phyloP scores from a whole-genome alignment of 2,329 filamentous ascomycete species.

The Botryotinia narcissicola region DNA sequence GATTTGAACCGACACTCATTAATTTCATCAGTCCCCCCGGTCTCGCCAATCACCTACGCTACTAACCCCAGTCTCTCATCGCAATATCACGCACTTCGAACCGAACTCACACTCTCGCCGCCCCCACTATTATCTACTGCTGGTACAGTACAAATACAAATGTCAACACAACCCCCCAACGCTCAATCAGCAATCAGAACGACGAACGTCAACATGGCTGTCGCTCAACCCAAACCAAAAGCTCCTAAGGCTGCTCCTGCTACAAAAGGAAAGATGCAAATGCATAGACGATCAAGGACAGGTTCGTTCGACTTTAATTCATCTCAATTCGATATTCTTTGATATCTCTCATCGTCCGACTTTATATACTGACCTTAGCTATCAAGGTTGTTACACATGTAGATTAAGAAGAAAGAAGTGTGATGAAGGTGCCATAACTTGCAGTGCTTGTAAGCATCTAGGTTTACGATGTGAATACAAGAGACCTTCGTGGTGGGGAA shows the following conservation, averaged over 20 bases:
- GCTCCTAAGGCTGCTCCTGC: constrained; percentile 53
- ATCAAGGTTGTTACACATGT: constrained; percentile 65
- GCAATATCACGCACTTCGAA: constrained; percentile 20
- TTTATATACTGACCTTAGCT: constrained; percentile 48
- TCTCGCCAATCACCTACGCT: constrained; percentile 36
- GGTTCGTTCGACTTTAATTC: constrained; percentile 57
- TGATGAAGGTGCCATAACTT: constrained; percentile 61
- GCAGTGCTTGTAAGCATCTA: constrained; percentile 65
- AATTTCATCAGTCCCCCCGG: constrained; percentile 38
- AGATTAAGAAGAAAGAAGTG: constrained; percentile 67
- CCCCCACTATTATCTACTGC: constrained; percentile 32
- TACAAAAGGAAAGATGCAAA: constrained; percentile 72
- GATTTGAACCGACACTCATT: constrained; percentile 41
- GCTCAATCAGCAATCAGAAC: constrained; percentile 43
- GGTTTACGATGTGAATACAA: constrained; percentile 93
- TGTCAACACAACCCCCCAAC: constrained; percentile 65
- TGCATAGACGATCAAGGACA: constrained; percentile 92
- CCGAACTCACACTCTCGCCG: constrained; percentile 24
- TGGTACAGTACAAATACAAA: constrained; percentile 46
- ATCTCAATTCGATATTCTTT: constrained; percentile 44
- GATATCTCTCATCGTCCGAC: constrained; percentile 40
- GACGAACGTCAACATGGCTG: constrained; percentile 51
- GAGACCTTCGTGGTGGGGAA: constrained; percentile 95
- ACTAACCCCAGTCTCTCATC: constrained; percentile 20
- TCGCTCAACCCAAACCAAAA: constrained; percentile 60